These are phyloP conservation scores for Aegilops bicornis DNA, from an alignment of 176 grass and related monocot genomes.

Conservation along the genomic window DNA sequence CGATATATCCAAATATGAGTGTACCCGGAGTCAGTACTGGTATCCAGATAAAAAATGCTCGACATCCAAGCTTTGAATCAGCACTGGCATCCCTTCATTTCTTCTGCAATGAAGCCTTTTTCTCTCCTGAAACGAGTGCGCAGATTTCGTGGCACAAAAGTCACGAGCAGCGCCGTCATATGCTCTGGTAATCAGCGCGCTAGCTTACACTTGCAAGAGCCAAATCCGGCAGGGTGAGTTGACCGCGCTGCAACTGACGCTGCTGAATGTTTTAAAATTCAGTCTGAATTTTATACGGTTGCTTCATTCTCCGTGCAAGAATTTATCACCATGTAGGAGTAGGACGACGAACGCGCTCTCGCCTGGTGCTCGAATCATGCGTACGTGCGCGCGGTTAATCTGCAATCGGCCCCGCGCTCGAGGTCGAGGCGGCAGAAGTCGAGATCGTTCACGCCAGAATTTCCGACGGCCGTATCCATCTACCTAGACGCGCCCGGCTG, in stretches of 20 bases:
- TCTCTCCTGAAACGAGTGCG: no score
- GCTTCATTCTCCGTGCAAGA: neutral
- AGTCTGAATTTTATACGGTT: neutral
- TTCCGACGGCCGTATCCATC: neutral
- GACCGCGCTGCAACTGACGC: neutral
- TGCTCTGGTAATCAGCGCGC: neutral
- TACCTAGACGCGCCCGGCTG: neutral
- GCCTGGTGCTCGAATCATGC: neutral
- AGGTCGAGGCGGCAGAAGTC: conserved; percentile 9
- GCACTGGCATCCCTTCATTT: no score
- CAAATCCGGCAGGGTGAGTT: neutral
- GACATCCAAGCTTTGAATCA: no score
- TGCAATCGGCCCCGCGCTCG: neutral
- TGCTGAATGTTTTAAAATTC: neutral
- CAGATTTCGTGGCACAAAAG: no score
- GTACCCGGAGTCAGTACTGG: no score
- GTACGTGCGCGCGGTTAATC: neutral
- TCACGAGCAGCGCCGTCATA: neutral
- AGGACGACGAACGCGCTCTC: neutral
- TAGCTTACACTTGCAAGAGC: neutral
- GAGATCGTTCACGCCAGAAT: neutral
- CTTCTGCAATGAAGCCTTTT: no score
- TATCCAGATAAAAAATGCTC: no score
- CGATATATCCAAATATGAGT: no score
- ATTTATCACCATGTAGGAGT: neutral